A percentile compares a stretch with the other conserved stretches of the same genome.
phyloP scores from a whole-genome alignment of 257 asterid genomes.

The Solanum okadae region DNA sequence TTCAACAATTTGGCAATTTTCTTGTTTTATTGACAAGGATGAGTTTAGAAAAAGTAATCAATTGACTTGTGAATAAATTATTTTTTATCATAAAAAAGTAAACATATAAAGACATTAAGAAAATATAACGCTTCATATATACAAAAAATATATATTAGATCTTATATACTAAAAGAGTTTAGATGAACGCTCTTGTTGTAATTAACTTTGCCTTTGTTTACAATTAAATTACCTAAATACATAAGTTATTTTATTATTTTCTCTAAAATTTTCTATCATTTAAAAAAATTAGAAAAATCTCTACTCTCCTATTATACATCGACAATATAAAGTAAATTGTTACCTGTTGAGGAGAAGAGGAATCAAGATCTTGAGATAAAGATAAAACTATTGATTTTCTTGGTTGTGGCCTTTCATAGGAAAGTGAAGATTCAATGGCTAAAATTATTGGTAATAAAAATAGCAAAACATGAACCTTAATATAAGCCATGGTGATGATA shows the following conservation, averaged over 20 bases:
- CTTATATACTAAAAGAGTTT: not conserved
- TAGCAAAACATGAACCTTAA: not conserved
- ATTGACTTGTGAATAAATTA: not conserved
- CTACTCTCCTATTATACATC: not conserved
- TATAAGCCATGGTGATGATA: slow-evolving; percentile 9
- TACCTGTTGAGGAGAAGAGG: slow-evolving; percentile 42
- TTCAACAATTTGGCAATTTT: not conserved
- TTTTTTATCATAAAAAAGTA: not conserved
- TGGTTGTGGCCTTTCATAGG: slow-evolving; percentile 33
- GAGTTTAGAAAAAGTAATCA: not conserved
- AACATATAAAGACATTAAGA: not conserved
- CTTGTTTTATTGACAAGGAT: not conserved
- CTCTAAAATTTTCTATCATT: not conserved
- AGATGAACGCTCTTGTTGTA: not conserved
- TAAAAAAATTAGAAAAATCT: no score
- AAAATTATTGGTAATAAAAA: not conserved
- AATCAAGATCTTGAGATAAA: not conserved
- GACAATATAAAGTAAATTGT: not conserved
- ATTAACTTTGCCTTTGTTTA: no score
- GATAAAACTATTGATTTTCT: slow-evolving; percentile 10
- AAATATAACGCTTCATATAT: not conserved
- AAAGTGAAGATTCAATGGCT: not conserved
- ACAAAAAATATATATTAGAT: not conserved
- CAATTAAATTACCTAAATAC: no score
- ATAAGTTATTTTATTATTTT: no score